A percentile compares a stretch with the other conserved stretches of the same genome.
phyloP scores from a whole-genome alignment of 306 rosid species.

The Vigna trinervia region DNA sequence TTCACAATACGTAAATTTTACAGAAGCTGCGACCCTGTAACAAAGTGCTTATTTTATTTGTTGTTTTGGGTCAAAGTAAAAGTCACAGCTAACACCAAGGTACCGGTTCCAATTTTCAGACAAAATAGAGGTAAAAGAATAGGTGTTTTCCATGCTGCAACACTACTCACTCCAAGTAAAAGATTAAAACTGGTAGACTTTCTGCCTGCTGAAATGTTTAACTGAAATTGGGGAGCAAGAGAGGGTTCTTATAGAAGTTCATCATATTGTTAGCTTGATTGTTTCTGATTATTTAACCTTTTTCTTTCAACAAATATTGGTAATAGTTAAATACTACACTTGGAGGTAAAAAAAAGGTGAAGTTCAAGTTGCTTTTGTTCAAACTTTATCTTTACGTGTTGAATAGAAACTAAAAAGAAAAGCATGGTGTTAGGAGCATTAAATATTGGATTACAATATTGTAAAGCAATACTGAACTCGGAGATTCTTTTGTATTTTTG shows the following conservation, averaged over 20 bases:
- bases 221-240: constrained; percentile 25
- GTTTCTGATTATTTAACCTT: constrained; percentile 7
- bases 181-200: constrained; percentile 32
- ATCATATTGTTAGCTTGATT: constrained; percentile 5
- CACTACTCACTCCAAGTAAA: constrained; percentile 23
- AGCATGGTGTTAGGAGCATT: constrained; percentile 39
- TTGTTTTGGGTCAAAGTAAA: not conserved
- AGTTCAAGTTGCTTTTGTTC: constrained; percentile 63
- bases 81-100: constrained; percentile 5
- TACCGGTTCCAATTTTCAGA: constrained; percentile 21
- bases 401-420: constrained; percentile 65
- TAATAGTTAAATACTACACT: constrained; percentile 37
- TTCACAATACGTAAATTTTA: no score
- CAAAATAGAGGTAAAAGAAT: constrained; percentile 39
- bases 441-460: constrained; percentile 48
- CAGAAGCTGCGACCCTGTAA: constrained; percentile 25
- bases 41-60: constrained; percentile 5
- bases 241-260: not conserved
- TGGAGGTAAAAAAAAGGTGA: constrained; percentile 62
- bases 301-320: constrained; percentile 14
- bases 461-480: constrained; percentile 46
- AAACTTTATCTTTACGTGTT: constrained; percentile 76
- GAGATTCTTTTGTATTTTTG: constrained; percentile 61
- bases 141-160: constrained; percentile 33
- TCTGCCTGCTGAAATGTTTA: constrained; percentile 29